A percentile compares a stretch with the other conserved stretches of the same genome.
phyloP scores from a whole-genome alignment of 768 basidiomycete species.

The Phylloporus scabripes region DNA sequence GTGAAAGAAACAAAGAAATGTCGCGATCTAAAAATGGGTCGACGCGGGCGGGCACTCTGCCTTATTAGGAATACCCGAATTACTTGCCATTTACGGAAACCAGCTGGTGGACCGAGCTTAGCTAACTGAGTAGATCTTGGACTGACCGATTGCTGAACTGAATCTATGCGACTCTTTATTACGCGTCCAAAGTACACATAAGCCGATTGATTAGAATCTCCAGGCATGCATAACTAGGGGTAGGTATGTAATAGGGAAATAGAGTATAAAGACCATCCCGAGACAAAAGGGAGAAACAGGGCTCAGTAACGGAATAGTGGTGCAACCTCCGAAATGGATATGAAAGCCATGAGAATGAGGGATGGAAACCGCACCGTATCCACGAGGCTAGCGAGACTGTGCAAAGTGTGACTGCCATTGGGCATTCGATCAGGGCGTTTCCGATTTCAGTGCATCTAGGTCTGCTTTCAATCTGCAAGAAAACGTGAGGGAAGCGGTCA shows the following conservation, averaged over 20 bases:
- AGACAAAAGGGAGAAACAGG: neutral
- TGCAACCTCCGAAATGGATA: slow-evolving; percentile 11
- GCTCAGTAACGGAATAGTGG: neutral
- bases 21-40: slow-evolving; percentile 10
- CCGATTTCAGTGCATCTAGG: slow-evolving; percentile 42
- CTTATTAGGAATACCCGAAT: slow-evolving; percentile 3
- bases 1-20: slow-evolving; percentile 3
- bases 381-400: slow-evolving; percentile 30
- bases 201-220: slow-evolving; percentile 17
- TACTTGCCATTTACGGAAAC: slow-evolving; percentile 4
- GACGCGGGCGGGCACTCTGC: neutral
- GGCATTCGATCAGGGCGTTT: slow-evolving; percentile 23
- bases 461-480: slow-evolving; percentile 64
- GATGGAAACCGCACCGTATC: slow-evolving; percentile 28
- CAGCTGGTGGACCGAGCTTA: too few relatives aligned
- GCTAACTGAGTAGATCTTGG: too few relatives aligned
- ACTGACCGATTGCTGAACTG: too few relatives aligned
- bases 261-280: slow-evolving; percentile 22
- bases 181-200: slow-evolving; percentile 20
- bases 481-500: slow-evolving; percentile 27
- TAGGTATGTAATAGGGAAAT: slow-evolving; percentile 26
- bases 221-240: slow-evolving; percentile 20
- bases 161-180: slow-evolving; percentile 5
- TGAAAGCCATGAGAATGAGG: slow-evolving; percentile 22
- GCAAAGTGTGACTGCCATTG: slow-evolving; percentile 5